A percentile compares a stretch with the other conserved stretches of the same genome.
These are phyloP conservation scores for Curvularia lunata DNA, from an alignment of 2,329 filamentous ascomycete genomes.

Conservation along the genomic window DNA sequence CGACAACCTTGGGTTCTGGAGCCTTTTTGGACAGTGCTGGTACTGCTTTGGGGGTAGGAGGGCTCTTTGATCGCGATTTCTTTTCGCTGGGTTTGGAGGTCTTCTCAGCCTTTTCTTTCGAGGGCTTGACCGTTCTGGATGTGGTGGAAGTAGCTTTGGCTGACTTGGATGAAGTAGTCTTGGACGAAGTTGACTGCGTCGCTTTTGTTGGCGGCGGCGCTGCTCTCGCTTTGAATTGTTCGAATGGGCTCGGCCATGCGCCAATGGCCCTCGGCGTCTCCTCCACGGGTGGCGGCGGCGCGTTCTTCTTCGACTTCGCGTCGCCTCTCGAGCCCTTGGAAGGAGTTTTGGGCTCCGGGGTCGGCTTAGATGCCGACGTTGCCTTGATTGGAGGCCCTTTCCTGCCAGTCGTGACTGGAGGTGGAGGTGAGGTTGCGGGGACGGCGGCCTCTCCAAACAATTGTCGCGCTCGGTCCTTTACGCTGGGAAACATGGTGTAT, in stretches of 20 bases:
- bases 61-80: conserved; percentile 18
- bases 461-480: conserved; percentile 28
- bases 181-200: conserved; percentile 12
- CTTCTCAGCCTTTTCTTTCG: conserved; percentile 14
- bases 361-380: conserved; percentile 15
- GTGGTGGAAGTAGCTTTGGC: conserved; percentile 6
- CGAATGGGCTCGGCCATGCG: conserved; percentile 16
- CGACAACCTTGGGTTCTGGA: conserved; percentile 9
- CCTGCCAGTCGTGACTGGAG: conserved; percentile 16
- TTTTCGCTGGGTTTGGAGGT: conserved; percentile 8
- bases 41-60: conserved; percentile 12
- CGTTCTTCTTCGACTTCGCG: conserved; percentile 5
- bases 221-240: conserved; percentile 9
- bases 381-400: conserved; percentile 18
- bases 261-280: conserved; percentile 16
- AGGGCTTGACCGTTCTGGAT: conserved; percentile 7
- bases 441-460: conserved; percentile 13
- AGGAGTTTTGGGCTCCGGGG: conserved; percentile 14
- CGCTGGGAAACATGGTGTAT: conserved; percentile 30
- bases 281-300: conserved; percentile 7
- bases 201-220: conserved; percentile 8
- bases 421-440: conserved; percentile 9
- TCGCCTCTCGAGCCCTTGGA: conserved; percentile 1
- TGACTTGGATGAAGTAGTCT: conserved; percentile 16
- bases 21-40: conserved; percentile 11